phyloP scores from a whole-genome alignment of 805 yeast genomes.

The Candida krabiensis region DNA sequence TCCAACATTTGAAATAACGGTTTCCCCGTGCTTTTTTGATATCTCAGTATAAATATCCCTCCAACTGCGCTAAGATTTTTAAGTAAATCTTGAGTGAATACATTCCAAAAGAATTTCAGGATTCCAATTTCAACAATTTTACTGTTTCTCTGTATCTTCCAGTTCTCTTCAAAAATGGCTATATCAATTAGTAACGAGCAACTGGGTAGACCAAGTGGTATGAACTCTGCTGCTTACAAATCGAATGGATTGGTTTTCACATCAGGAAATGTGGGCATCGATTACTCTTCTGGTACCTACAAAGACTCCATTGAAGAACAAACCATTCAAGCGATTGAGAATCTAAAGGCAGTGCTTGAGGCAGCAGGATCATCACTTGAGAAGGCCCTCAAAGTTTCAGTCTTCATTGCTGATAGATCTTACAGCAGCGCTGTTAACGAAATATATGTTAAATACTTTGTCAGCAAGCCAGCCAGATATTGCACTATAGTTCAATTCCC shows the following conservation, averaged over 20 bases:
- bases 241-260: not conserved
- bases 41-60: no score
- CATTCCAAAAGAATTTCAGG: no score
- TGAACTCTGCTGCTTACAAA: constrained; percentile 1
- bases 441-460: constrained; percentile 45
- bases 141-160: no score
- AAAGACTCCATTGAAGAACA: constrained; percentile 37
- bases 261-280: constrained; percentile 12
- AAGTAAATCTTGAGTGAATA: no score
- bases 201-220: not conserved
- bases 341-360: constrained; percentile 40
- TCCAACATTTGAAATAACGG: no score
- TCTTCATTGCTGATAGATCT: constrained; percentile 44
- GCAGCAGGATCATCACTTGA: constrained; percentile 45
- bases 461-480: constrained; percentile 51
- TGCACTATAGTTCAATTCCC: constrained; percentile 52
- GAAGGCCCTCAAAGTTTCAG: constrained; percentile 46
- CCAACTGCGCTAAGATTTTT: no score
- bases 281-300: constrained; percentile 33
- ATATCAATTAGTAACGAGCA: not conserved
- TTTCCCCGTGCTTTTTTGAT: no score
- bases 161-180: no score
- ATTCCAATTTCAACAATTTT: no score
- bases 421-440: constrained; percentile 44
- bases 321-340: constrained; percentile 42